These are phyloP conservation scores for Calonectria crousiana DNA, from an alignment of 2,329 filamentous ascomycete species.

Conservation along the genomic window DNA sequence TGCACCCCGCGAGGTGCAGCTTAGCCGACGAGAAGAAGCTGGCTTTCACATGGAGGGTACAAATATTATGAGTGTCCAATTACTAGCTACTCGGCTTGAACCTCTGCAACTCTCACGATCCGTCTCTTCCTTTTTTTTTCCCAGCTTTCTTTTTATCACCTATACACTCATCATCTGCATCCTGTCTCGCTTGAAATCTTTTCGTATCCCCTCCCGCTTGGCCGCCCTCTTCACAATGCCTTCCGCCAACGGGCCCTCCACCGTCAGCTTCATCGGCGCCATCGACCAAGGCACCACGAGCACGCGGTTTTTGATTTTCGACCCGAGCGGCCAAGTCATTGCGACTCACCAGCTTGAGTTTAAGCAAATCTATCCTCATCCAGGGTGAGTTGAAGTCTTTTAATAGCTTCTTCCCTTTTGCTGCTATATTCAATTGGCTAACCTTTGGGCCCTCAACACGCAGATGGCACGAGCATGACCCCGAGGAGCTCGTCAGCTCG, in stretches of 20 bases:
- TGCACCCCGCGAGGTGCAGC: constrained; percentile 23
- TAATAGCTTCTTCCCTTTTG: neutral
- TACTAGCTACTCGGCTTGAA: constrained; percentile 4
- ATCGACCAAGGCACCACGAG: constrained; percentile 87
- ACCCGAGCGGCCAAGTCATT: constrained; percentile 75
- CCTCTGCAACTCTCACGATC: neutral
- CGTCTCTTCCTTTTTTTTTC: neutral
- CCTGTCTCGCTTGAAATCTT: constrained; percentile 41
- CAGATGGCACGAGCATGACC: constrained; percentile 90
- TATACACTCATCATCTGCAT: neutral
- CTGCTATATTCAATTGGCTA: neutral
- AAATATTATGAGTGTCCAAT: constrained; percentile 27
- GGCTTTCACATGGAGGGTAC: constrained; percentile 20
- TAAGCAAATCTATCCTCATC: constrained; percentile 78
- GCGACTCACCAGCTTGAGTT: constrained; percentile 83
- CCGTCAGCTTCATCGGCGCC: constrained; percentile 73
- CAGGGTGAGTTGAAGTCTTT: constrained; percentile 68
- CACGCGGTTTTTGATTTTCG: constrained; percentile 83
- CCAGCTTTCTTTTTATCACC: neutral
- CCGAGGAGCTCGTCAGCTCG: constrained; percentile 77
- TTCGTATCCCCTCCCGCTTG: constrained; percentile 25
- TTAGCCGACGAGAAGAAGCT: constrained; percentile 22
- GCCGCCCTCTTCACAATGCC: constrained; percentile 46
- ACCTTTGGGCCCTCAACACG: neutral
- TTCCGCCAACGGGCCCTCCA: constrained; percentile 42